These are phyloP conservation scores for Fragilariopsis cylindrus DNA, from an alignment of 108 stramenopile genomes.

Conservation along the genomic window DNA sequence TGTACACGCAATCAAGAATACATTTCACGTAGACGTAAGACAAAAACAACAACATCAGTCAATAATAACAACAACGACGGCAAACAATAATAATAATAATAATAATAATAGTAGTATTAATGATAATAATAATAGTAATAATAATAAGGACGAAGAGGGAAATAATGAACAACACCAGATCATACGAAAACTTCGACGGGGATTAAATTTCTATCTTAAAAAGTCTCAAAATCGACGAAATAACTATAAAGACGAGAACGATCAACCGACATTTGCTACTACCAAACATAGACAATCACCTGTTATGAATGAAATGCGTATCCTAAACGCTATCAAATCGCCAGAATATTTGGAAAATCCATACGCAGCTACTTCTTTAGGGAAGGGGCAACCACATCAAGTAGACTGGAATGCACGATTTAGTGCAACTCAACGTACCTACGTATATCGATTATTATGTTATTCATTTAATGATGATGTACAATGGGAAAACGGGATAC, in stretches of 20 bases:
- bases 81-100: not conserved
- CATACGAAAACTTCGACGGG: conserved; percentile 43
- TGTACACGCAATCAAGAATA: conserved; percentile 86
- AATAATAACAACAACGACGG: conserved; percentile 26
- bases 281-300: not conserved
- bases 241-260: not conserved
- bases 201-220: conserved; percentile 65
- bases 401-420: conserved; percentile 82
- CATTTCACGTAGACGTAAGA: conserved; percentile 79
- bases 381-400: conserved; percentile 35
- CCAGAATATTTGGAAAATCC: conserved; percentile 51
- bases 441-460: conserved; percentile 72
- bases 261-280: not conserved
- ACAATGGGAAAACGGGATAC: conserved; percentile 5
- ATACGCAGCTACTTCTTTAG: conserved; percentile 9
- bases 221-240: conserved; percentile 9
- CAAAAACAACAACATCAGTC: not conserved
- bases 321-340: conserved; percentile 30
- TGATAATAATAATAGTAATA: not conserved
- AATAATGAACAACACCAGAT: not conserved
- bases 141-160: not conserved
- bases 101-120: not conserved
- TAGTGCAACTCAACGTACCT: conserved; percentile 73
- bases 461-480: conserved; percentile 17
- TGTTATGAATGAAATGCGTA: conserved; percentile 35